Base-by-base conservation (phyloP, 768 basidiomycete species). In the Albatrellus ellisii region DNA sequence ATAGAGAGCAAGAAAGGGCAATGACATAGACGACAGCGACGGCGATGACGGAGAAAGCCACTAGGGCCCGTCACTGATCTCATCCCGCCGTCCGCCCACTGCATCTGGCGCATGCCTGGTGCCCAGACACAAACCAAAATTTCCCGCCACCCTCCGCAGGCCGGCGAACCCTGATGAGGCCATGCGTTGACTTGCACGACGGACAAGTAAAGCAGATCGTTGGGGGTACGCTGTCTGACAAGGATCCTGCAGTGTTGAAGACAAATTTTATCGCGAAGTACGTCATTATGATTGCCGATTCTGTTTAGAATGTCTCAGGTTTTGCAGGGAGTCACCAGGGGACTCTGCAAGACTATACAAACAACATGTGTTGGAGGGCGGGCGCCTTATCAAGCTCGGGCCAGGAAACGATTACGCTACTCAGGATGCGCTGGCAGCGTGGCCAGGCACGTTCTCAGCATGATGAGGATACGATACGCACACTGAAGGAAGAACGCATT, bases 161-260 rank as follows among this genome's bases (percentile, higher is more conserved):
- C 40, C 47, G 54, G 18, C 55, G 51, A 41, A 75, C 69, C 52
- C 58, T 70, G 36, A 94, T 95, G 64, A 70, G 82, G 43, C 95
- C 95, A 15, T 99, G 95, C 58, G 97, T 99, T 53, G 95, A 99
- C 61, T 73, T 99, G 12, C 95, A 99, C 62, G 73, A 80, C 46
- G 95, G 95, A 4, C 70, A 89, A 53, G 95, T 99, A 44, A 98
- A 98, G 63, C 95, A 99, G 62, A 97, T 99, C 42, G 87, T 99
- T 11, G 95, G 95, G 32, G 89, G 92, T 3, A 92, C 90, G 4
- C 70, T 99, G 24, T 85, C 83, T 15, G 82, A 88, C 39, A 52
- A 59, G 18, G 57, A 72, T 26, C 73, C 82, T 6, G 62, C 67
- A 18, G 57, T 56, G 29, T 67, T 95, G 50, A 74, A 72, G 59